These are phyloP conservation scores for Saposhnikovia divaricata DNA, from an alignment of 129 eudicot genomes.

Conservation along the genomic window DNA sequence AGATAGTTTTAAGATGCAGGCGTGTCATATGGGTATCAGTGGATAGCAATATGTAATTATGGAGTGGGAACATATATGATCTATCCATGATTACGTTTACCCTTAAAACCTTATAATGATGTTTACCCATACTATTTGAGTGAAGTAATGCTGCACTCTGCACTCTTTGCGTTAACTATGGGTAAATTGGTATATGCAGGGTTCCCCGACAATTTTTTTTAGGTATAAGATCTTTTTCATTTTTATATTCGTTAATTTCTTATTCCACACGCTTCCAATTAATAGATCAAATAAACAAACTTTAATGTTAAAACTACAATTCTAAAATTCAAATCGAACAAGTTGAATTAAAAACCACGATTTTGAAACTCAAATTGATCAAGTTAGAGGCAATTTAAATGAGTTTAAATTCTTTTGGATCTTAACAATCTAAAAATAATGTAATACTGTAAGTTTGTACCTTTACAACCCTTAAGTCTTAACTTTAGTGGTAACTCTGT, in stretches of 20 bases:
- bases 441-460: too few relatives aligned
- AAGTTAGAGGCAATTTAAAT: neutral
- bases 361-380: neutral
- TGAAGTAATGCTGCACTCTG: neutral
- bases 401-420: neutral
- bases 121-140: neutral
- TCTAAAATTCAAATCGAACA: too few relatives aligned
- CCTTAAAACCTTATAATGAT: neutral
- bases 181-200: neutral
- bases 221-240: neutral
- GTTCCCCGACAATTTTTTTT: neutral
- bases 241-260: neutral
- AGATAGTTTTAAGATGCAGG: too few relatives aligned
- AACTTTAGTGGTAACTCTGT: too few relatives aligned
- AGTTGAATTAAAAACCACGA: neutral
- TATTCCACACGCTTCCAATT: neutral
- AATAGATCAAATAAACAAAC: neutral
- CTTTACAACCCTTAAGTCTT: too few relatives aligned
- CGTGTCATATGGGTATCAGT: too few relatives aligned
- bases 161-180: neutral
- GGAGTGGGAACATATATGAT: neutral
- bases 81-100: neutral
- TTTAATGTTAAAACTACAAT: neutral
- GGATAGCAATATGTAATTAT: too few relatives aligned
- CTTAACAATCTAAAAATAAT: neutral